Evolutionary conservation across 2,329 filamentous ascomycete species (phyloP), one percentile per base, ranked within the genome.

Genomic region (Zymoseptoria ardabiliae): DNA sequence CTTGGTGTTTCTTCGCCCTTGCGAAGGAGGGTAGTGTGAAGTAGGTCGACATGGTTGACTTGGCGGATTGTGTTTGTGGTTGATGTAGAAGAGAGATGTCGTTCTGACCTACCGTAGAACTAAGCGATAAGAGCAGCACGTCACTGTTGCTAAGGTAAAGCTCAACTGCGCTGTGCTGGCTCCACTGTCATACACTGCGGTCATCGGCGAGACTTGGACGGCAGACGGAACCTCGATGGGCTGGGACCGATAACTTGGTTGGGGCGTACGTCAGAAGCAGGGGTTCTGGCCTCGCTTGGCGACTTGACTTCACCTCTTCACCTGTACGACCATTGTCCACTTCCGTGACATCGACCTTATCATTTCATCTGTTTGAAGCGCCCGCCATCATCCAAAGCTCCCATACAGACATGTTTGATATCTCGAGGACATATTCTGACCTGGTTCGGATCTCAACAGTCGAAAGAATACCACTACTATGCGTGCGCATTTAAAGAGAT

Each of bases 1-100:
- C 70, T 41, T 65, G 68, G 62, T 73, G 72, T 65, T 71, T 70
- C 63, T 71, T 72, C 21, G 72, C 71, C 19, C 69, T 64, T 5
- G 71, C 70, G 57, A 72, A 73, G 4, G 70, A 72, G 4, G 70
- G 67, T 0, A 71, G 62, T 11, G 69, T 71, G 61, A 73, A 72
- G 61, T 73, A 73, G 45, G 69, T 60, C 9, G 59, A 58, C 64
- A 66, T 66, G 49, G 30, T 59, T 35, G 10, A 22, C 23, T 23
- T 21, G 54, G 1, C 41, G 58, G 30, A 1, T 51, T 19, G 25
- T 35, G 50, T 58, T n/a, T n/a, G 57, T 51, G 50, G 17, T 45
- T 45, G 35, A 17, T 45, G 35, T 17, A n/a, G 35, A 45, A 45
- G 2, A n/a, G 35, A 17, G 17, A 45, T 6, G 35, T 45, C 35